phyloP scores from a whole-genome alignment of 2,329 filamentous ascomycete species.

The Salinomyces thailandicus region DNA sequence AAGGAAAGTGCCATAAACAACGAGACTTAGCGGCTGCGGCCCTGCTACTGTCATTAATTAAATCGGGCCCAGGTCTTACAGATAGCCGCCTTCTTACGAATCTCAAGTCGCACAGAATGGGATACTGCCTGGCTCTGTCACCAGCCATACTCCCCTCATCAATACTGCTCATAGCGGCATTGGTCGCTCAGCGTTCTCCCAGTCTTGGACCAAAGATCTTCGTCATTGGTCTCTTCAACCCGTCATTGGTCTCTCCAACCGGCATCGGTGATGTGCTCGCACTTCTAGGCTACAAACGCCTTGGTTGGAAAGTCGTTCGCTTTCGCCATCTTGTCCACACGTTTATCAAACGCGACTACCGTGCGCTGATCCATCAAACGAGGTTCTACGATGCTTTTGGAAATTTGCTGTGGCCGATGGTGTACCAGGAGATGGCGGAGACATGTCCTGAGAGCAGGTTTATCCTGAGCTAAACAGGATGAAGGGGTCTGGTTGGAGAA shows the following conservation, averaged over 20 bases:
- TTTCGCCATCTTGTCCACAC: slow-evolving; percentile 22
- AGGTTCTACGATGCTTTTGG: slow-evolving; percentile 23
- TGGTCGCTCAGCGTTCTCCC: slow-evolving; percentile 14
- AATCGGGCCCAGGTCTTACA: no score
- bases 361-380: slow-evolving; percentile 15
- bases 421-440: slow-evolving; percentile 21
- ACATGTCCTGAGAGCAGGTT: slow-evolving; percentile 21
- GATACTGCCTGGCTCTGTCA: not conserved
- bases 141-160: not conserved
- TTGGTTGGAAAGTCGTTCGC: slow-evolving; percentile 25
- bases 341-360: slow-evolving; percentile 17
- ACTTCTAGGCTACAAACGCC: slow-evolving; percentile 20
- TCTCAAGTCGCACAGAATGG: no score
- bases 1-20: no score
- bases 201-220: slow-evolving; percentile 22
- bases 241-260: slow-evolving; percentile 24
- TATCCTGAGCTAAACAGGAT: slow-evolving; percentile 20
- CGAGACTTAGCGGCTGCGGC: no score
- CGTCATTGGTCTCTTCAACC: slow-evolving; percentile 21
- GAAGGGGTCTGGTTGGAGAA: slow-evolving; percentile 20
- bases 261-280: slow-evolving; percentile 23
- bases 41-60: no score
- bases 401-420: slow-evolving; percentile 22
- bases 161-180: slow-evolving; percentile 5
- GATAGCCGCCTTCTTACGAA: no score